phyloP scores from a whole-genome alignment of 495 filamentous ascomycete genomes.

The Aspergillus haitiensis region DNA sequence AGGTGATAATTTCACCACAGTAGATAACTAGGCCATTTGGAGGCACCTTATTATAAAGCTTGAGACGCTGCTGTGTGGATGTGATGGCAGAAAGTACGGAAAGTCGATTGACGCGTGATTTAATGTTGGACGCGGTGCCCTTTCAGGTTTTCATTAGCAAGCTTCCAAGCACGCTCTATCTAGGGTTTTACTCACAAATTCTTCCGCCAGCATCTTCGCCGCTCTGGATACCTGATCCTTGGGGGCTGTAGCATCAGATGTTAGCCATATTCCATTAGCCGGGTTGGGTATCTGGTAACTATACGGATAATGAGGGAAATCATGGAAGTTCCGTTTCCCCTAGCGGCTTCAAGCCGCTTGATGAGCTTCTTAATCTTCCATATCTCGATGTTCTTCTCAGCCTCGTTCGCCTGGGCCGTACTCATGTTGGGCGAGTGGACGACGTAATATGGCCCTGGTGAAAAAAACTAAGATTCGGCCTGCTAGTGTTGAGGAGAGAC shows the following conservation, averaged over 20 bases:
- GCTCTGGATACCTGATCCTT: slow-evolving; percentile 97
- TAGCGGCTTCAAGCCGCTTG: slow-evolving; percentile 87
- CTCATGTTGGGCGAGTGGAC: slow-evolving; percentile 72
- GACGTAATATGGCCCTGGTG: slow-evolving; percentile 29
- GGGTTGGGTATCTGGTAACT: slow-evolving; percentile 38
- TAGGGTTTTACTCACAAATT: slow-evolving; percentile 69
- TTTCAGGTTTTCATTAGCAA: slow-evolving; percentile 29
- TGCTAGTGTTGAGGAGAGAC: slow-evolving; percentile 7
- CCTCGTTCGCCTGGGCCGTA: slow-evolving; percentile 83
- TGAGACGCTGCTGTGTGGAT: slow-evolving; percentile 96
- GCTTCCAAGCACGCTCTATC: slow-evolving; percentile 24
- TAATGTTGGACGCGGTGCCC: slow-evolving; percentile 99
- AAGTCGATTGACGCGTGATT: slow-evolving; percentile 96
- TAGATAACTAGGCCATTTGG: slow-evolving; percentile 97
- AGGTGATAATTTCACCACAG: slow-evolving; percentile 99
- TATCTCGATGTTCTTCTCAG: slow-evolving; percentile 92
- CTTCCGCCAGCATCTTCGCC: slow-evolving; percentile 99
- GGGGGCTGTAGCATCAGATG: slow-evolving; percentile 58
- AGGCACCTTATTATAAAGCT: slow-evolving; percentile 97
- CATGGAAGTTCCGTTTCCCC: slow-evolving; percentile 97
- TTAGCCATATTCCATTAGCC: slow-evolving; percentile 19
- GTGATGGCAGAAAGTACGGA: slow-evolving; percentile 98
- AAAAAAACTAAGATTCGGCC: slow-evolving; percentile 17
- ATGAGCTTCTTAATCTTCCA: slow-evolving; percentile 97
- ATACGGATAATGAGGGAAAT: slow-evolving; percentile 97